Evolutionary conservation across 192 early-diverging fungal species (phyloP).

Genomic region (Endogone sp.): DNA sequence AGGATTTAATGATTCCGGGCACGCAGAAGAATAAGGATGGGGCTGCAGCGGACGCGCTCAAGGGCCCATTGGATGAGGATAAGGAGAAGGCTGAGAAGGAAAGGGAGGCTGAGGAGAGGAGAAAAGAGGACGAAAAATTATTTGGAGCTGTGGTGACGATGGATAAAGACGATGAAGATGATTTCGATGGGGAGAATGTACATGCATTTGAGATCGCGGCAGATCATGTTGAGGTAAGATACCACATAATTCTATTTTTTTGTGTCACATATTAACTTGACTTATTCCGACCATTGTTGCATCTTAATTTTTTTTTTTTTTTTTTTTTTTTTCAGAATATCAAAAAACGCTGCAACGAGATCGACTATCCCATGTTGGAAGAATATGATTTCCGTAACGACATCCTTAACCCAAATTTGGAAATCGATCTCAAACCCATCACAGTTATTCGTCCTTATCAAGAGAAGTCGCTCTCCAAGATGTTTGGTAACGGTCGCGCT

Average conservation of each 20-base stretch:
- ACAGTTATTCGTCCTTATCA: slow-evolving; percentile 87
- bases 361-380: slow-evolving; percentile 93
- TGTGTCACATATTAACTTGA: background rate
- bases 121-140: slow-evolving; percentile 29
- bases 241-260: no score
- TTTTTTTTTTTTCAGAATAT: slow-evolving; percentile 43
- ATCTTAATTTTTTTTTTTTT: background rate
- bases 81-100: slow-evolving; percentile 16
- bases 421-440: slow-evolving; percentile 91
- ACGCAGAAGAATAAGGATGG: slow-evolving; percentile 46
- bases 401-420: slow-evolving; percentile 44
- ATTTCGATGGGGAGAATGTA: slow-evolving; percentile 66
- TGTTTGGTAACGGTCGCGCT: slow-evolving; percentile 87
- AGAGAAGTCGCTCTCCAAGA: slow-evolving; percentile 93
- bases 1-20: slow-evolving; percentile 64
- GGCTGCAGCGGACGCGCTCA: slow-evolving; percentile 7
- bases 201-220: slow-evolving; percentile 75
- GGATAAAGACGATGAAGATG: slow-evolving; percentile 65
- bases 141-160: slow-evolving; percentile 42
- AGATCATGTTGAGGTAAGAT: slow-evolving; percentile 56
- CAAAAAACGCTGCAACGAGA: slow-evolving; percentile 81
- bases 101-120: slow-evolving; percentile 14
- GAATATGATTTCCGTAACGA: slow-evolving; percentile 98
- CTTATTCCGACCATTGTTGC: no score
- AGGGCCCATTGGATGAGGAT: background rate